Base-by-base conservation (phyloP, 1,284 basidiomycete genomes). In the Ganoderma meredithae region DNA sequence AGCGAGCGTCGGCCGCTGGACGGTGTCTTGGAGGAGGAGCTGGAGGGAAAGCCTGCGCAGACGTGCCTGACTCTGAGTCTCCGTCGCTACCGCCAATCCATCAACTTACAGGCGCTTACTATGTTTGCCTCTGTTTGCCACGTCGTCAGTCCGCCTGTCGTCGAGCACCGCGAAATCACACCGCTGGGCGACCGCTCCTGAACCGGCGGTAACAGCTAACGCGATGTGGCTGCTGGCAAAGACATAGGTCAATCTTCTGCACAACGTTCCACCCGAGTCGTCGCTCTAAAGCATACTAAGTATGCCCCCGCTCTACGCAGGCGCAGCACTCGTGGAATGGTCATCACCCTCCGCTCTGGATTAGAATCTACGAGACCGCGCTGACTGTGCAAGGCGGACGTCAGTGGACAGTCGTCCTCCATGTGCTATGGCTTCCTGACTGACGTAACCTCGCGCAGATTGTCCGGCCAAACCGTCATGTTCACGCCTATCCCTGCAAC, bases 1-100 rank as follows among this genome's bases (percentile, higher is more conserved):
- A 56, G 68, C 68, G 66, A 62, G 71, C 64, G 65, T 52, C 52
- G 67, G 64, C 66, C 49, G 67, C 67, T 68, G 62, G 71, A 67
- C 71, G 71, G 60, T 44, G 61, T 44, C 65, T 63, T 60, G 70
- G 58, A 62, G 33, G 44, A 33, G 40, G 22, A 12, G 52, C 27
- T 55, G 15, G 52, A 33, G 58, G 47, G 49, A 59, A 62, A 63
- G 58, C 33, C 39, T 58, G 39, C 55, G 31, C 36, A 58, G 40
- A 44, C n/a, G n/a, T 53, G 27, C 33, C 39, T n/a, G 66, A 47
- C 25, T 59, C 62, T 63, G 39, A 31, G 36, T 56, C 31, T 31
- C 15, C 31, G 12, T 13, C 17, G 17, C n/a, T n/a, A n/a, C n/a
- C n/a, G n/a, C 22, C 33, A 58, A 58, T 41, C 22, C 27, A 13